Evolutionary conservation across 192 early-diverging fungal species (phyloP).

Genomic region (Rhizophlyctis rosea): DNA sequence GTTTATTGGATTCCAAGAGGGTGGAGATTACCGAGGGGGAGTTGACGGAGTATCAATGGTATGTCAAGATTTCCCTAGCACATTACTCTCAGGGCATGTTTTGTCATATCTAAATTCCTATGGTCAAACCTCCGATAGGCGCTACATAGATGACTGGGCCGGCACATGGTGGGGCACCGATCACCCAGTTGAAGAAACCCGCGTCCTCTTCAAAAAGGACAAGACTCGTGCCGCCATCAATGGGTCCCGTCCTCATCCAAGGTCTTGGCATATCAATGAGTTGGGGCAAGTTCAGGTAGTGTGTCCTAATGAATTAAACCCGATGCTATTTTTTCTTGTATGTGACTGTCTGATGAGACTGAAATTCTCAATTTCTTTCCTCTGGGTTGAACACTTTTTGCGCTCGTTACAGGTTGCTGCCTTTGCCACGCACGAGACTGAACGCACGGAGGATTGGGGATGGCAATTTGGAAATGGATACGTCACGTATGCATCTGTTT

Average conservation of each 20-base stretch:
- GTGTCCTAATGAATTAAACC: too few relatives aligned
- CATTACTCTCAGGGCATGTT: too few relatives aligned
- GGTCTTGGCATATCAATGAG: background rate
- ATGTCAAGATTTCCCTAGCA: background rate
- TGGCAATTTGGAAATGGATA: background rate
- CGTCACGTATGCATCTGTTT: background rate
- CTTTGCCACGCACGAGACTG: background rate
- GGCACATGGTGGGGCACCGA: background rate
- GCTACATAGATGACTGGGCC: background rate
- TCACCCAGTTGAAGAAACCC: background rate
- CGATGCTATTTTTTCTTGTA: background rate
- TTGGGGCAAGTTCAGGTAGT: background rate
- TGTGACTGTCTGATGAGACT: background rate
- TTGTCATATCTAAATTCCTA: too few relatives aligned
- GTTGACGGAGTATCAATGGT: background rate
- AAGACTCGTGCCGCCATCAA: background rate
- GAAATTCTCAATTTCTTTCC: background rate
- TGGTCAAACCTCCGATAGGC: too few relatives aligned
- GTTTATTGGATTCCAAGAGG: constrained; percentile 7
- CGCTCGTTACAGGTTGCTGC: background rate
- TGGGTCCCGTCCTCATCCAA: background rate
- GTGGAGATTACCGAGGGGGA: background rate
- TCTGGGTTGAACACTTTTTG: too few relatives aligned
- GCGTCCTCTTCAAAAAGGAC: background rate
- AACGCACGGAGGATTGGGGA: constrained; percentile 3